phyloP scores from a whole-genome alignment of 1,139 yeast genomes.

The Taphrina sp. region DNA sequence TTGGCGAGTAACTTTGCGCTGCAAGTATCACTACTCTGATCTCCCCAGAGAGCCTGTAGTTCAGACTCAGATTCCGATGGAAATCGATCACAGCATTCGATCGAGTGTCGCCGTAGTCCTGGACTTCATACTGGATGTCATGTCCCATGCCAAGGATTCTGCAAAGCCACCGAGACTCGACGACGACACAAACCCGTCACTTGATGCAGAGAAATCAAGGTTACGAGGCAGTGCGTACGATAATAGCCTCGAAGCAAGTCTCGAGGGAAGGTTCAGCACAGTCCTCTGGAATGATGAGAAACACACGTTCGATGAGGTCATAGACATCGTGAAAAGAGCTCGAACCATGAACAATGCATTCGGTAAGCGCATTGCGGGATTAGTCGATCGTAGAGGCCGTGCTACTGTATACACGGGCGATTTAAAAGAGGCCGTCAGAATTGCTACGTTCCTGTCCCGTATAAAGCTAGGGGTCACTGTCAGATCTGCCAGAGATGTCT shows the following conservation, averaged over 20 bases:
- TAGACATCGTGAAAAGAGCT: slow-evolving; percentile 61
- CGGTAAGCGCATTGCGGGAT: slow-evolving; percentile 69
- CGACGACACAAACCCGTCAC: slow-evolving; percentile 9
- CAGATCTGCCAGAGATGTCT: slow-evolving; percentile 64
- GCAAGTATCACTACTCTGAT: slow-evolving; percentile 47
- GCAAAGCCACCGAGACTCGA: slow-evolving; percentile 18
- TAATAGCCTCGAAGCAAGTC: slow-evolving; percentile 53
- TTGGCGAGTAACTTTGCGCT: slow-evolving; percentile 59
- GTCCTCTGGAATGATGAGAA: slow-evolving; percentile 75
- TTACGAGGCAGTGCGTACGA: slow-evolving; percentile 11
- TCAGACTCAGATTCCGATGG: slow-evolving; percentile 40
- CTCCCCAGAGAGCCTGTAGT: slow-evolving; percentile 37
- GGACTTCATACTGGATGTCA: slow-evolving; percentile 76
- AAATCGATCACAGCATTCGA: slow-evolving; percentile 40
- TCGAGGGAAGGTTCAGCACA: slow-evolving; percentile 4
- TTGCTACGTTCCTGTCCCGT: slow-evolving; percentile 55
- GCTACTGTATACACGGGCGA: slow-evolving; percentile 64
- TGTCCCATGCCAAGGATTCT: slow-evolving; percentile 48
- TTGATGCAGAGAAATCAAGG: slow-evolving; percentile 7
- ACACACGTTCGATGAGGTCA: slow-evolving; percentile 72
- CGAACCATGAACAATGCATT: slow-evolving; percentile 66
- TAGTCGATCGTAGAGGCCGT: slow-evolving; percentile 64
- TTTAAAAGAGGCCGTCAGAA: slow-evolving; percentile 52
- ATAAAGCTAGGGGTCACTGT: slow-evolving; percentile 70
- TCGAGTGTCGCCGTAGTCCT: slow-evolving; percentile 56